Conservation (phyloP, 2,329 filamentous ascomycete species). For the Chaetomiaceae sp. region DNA sequence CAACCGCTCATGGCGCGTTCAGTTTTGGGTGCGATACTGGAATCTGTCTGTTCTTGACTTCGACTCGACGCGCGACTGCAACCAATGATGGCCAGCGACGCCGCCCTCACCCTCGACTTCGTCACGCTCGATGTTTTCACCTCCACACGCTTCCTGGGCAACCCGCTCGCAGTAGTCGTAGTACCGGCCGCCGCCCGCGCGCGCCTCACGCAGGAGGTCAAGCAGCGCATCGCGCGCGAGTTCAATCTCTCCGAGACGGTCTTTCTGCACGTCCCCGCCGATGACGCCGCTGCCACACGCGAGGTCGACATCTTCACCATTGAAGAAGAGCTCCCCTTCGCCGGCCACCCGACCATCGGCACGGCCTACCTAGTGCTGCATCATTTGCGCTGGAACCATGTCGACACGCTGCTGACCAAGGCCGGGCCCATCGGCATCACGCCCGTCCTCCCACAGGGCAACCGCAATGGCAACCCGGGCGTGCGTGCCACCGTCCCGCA, state of each 20-base stretch:
- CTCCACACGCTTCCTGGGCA: constrained; percentile 44
- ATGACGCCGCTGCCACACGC: constrained; percentile 28
- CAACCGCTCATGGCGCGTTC: no score
- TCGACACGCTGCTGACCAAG: constrained; percentile 45
- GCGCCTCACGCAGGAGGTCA: constrained; percentile 44
- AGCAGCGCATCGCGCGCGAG: constrained; percentile 54
- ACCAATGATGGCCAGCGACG: constrained; percentile 8
- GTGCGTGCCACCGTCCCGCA: constrained; percentile 62
- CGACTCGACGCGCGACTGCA: no score
- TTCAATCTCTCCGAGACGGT: constrained; percentile 61
- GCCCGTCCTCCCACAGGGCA: background rate
- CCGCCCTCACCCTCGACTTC: constrained; percentile 35
- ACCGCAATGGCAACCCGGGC: constrained; percentile 23
- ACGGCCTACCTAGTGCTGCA: constrained; percentile 43
- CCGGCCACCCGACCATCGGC: constrained; percentile 57
- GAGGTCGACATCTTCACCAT: constrained; percentile 55
- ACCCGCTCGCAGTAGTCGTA: constrained; percentile 54
- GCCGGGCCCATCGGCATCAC: constrained; percentile 50
- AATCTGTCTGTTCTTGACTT: no score
- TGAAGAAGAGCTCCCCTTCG: constrained; percentile 51
- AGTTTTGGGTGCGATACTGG: no score
- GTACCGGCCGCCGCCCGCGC: constrained; percentile 37
- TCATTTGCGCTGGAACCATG: constrained; percentile 28
- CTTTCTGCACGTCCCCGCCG: constrained; percentile 47
- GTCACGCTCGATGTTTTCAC: constrained; percentile 56